Conservation (phyloP, 2,329 filamentous ascomycete species). For the Diaporthe longicolla region DNA sequence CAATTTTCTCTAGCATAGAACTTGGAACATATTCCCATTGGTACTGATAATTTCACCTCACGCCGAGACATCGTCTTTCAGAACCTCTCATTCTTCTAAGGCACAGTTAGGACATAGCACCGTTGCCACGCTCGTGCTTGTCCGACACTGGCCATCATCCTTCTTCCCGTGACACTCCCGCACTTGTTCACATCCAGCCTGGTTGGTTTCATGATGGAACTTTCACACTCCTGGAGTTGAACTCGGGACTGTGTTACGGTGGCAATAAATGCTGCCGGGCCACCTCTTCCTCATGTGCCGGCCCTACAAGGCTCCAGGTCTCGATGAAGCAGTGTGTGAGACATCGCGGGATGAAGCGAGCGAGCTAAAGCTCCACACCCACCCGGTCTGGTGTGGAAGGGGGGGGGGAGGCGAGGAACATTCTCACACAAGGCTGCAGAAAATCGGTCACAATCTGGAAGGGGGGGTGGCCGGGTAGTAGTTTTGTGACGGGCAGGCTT, state of each 20-base stretch:
- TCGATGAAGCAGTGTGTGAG: constrained; percentile 1
- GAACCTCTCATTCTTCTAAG: neutral
- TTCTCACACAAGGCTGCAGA: neutral
- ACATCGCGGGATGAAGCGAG: constrained; percentile 23
- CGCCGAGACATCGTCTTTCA: neutral
- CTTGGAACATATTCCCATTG: neutral
- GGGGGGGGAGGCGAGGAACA: neutral
- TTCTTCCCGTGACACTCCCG: neutral
- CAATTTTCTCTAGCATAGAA: neutral
- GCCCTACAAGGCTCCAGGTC: constrained; percentile 12
- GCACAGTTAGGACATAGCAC: neutral
- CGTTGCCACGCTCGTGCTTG: neutral
- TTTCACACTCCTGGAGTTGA: too few species aligned
- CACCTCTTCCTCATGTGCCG: neutral
- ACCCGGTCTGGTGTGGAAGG: neutral
- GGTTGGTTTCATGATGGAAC: neutral
- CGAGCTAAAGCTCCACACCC: neutral
- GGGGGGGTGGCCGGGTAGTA: neutral
- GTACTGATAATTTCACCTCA: too few species aligned
- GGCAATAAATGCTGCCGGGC: neutral
- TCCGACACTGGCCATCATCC: neutral
- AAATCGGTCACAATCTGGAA: constrained; percentile 7
- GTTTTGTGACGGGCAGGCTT: constrained; percentile 13
- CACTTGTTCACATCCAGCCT: neutral
- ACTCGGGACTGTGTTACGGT: neutral